Conservation (phyloP, 805 yeast species). For the Candida glaebosa region DNA sequence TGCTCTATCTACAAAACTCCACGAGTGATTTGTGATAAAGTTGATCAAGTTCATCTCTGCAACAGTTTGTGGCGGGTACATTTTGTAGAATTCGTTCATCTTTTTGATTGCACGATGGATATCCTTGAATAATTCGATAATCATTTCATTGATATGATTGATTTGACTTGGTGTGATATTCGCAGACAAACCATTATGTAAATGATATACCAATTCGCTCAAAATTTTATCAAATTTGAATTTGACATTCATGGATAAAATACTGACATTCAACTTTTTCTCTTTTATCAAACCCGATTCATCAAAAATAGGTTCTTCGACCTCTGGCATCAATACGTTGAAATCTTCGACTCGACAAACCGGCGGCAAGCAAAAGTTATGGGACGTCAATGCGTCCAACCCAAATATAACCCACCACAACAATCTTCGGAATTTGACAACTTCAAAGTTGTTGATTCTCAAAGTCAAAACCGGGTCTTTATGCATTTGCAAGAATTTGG, state of each 20-base stretch:
- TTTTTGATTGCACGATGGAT: slow-evolving; percentile 48
- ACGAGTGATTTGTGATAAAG: slow-evolving; percentile 45
- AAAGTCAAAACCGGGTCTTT: slow-evolving; percentile 58
- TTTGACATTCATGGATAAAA: slow-evolving; percentile 51
- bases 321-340: slow-evolving; percentile 56
- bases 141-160: slow-evolving; percentile 44
- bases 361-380: slow-evolving; percentile 54
- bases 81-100: slow-evolving; percentile 30
- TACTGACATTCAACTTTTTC: slow-evolving; percentile 39
- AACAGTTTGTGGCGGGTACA: slow-evolving; percentile 34
- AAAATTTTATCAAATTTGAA: slow-evolving; percentile 49
- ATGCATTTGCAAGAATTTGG: slow-evolving; percentile 53
- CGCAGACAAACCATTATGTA: slow-evolving; percentile 47
- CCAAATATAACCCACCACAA: slow-evolving; percentile 70
- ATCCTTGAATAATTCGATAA: slow-evolving; percentile 46
- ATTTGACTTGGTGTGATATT: slow-evolving; percentile 41
- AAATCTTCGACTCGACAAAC: slow-evolving; percentile 50
- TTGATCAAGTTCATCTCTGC: slow-evolving; percentile 43
- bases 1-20: slow-evolving; percentile 57
- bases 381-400: slow-evolving; percentile 53
- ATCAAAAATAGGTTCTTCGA: slow-evolving; percentile 33
- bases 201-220: slow-evolving; percentile 49
- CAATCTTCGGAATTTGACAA: slow-evolving; percentile 50
- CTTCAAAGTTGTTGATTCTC: slow-evolving; percentile 44
- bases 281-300: slow-evolving; percentile 26